Conservation (phyloP, 2,329 filamentous ascomycete species). For the Albophoma yamanashiensis region DNA sequence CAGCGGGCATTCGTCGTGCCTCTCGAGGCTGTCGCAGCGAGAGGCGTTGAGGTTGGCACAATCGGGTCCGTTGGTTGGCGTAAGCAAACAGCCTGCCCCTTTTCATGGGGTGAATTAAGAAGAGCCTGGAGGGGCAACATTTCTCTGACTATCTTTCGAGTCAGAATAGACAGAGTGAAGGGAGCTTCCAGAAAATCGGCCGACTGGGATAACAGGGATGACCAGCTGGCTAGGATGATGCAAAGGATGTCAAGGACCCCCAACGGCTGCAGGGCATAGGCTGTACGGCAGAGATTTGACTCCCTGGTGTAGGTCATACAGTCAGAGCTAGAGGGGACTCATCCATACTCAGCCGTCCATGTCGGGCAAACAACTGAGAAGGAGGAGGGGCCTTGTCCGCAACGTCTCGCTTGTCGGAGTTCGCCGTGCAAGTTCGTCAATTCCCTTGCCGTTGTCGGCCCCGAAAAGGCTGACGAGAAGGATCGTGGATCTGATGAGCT, state of each 20-base stretch:
- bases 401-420: not conserved
- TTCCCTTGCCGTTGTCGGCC: not conserved
- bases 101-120: slow-evolving; percentile 49
- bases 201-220: not conserved
- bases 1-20: not conserved
- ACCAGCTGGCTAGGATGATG: not conserved
- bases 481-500: not conserved
- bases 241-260: not conserved
- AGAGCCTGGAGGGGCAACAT: slow-evolving; percentile 59
- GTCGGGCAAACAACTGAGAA: slow-evolving; percentile 1
- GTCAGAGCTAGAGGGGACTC: not conserved
- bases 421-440: not conserved
- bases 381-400: not conserved
- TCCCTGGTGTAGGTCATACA: not conserved
- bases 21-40: slow-evolving; percentile 13
- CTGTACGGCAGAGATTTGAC: not conserved
- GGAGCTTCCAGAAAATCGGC: slow-evolving; percentile 1
- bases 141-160: slow-evolving; percentile 14
- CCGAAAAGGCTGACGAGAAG: not conserved
- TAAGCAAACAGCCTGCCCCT: slow-evolving; percentile 19
- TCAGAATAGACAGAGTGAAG: not conserved
- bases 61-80: slow-evolving; percentile 26
- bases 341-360: not conserved
- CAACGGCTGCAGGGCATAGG: not conserved
- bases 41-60: not conserved